These are phyloP conservation scores for Botrytis fragariae DNA, from an alignment of 2,329 filamentous ascomycete genomes.

Conservation along the genomic window DNA sequence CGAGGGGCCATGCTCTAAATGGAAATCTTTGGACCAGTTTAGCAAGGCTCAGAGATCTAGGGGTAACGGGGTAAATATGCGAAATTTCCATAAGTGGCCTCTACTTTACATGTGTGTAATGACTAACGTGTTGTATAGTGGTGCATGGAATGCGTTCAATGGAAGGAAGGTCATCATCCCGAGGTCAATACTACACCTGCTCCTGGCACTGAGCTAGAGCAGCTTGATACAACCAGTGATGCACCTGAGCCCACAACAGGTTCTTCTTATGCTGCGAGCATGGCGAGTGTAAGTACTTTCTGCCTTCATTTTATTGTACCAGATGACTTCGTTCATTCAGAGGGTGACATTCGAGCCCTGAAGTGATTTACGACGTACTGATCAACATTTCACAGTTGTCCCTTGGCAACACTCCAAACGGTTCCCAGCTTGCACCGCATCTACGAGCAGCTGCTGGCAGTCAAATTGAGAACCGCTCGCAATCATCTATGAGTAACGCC, in stretches of 20 bases:
- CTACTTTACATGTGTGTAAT: not conserved
- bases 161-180: constrained; percentile 29
- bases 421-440: constrained; percentile 4
- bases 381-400: not conserved
- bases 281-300: not conserved
- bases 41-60: constrained; percentile 45
- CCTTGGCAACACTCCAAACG: not conserved
- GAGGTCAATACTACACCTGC: constrained; percentile 24
- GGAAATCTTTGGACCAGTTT: constrained; percentile 48
- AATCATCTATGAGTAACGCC: constrained; percentile 28
- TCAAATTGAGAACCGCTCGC: not conserved
- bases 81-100: not conserved
- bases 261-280: not conserved
- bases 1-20: constrained; percentile 44
- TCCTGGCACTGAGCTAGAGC: constrained; percentile 20
- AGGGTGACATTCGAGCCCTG: not conserved
- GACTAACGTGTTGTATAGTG: constrained; percentile 36
- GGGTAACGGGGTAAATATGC: constrained; percentile 30
- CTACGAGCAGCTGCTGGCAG: not conserved
- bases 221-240: not conserved
- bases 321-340: not conserved
- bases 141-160: constrained; percentile 39
- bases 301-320: not conserved
- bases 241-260: not conserved
- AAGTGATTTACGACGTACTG: not conserved